These are phyloP conservation scores for Rubus idaeus DNA, from an alignment of 306 rosid genomes.

Conservation along the genomic window DNA sequence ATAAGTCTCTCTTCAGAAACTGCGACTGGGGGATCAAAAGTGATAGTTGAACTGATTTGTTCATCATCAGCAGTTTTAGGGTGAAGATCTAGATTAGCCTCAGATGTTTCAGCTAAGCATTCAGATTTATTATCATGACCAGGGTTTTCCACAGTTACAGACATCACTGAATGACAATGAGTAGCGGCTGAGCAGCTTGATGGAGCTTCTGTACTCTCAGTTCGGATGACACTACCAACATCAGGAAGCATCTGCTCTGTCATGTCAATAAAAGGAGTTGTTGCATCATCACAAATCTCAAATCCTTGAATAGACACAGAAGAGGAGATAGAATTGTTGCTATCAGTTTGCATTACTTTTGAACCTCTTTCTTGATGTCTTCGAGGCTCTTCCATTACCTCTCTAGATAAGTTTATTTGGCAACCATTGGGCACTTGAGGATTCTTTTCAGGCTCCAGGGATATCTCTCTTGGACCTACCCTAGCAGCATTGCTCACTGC, in stretches of 20 bases:
- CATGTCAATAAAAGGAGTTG: slow-evolving; percentile 58
- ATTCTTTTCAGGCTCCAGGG: slow-evolving; percentile 49
- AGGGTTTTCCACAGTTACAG: slow-evolving; percentile 38
- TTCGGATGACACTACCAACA: slow-evolving; percentile 28
- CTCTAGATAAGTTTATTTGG: slow-evolving; percentile 40
- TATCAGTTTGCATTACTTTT: slow-evolving; percentile 68
- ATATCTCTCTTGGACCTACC: slow-evolving; percentile 44
- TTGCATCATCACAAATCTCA: slow-evolving; percentile 78
- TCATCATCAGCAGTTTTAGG: slow-evolving; percentile 32
- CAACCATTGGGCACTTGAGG: slow-evolving; percentile 46
- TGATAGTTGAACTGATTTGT: slow-evolving; percentile 25
- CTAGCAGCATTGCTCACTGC: slow-evolving; percentile 36
- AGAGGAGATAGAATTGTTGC: slow-evolving; percentile 76
- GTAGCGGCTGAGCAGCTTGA: slow-evolving; percentile 33
- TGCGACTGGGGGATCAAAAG: slow-evolving; percentile 33
- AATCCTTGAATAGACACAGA: slow-evolving; percentile 78
- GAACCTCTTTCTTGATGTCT: slow-evolving; percentile 50
- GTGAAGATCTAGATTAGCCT: slow-evolving; percentile 39
- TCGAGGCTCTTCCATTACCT: slow-evolving; percentile 43
- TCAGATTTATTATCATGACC: slow-evolving; percentile 33
- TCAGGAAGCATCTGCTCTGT: slow-evolving; percentile 46
- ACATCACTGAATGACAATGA: slow-evolving; percentile 39
- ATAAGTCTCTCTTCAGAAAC: slow-evolving; percentile 47
- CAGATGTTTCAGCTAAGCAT: slow-evolving; percentile 33
- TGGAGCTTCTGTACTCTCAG: slow-evolving; percentile 44